These are phyloP conservation scores for Strobilomyces dryophilus DNA, from an alignment of 768 basidiomycete species.

Conservation along the genomic window DNA sequence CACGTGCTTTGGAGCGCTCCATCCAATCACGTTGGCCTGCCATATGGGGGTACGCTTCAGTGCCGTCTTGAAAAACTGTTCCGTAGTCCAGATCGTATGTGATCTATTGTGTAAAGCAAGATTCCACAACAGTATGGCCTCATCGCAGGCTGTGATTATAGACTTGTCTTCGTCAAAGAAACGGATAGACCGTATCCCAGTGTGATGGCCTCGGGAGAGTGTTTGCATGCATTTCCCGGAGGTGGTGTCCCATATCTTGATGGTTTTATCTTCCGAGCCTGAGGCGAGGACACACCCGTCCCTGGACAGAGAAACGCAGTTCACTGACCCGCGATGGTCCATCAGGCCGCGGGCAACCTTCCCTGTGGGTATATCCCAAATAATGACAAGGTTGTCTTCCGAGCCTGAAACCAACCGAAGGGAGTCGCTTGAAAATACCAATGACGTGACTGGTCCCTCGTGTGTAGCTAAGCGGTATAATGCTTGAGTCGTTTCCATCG, in stretches of 20 bases:
- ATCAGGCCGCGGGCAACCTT: slow-evolving; percentile 14
- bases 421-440: slow-evolving; percentile 23
- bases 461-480: slow-evolving; percentile 14
- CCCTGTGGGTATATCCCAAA: slow-evolving; percentile 21
- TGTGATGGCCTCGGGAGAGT: slow-evolving; percentile 12
- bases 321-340: slow-evolving; percentile 17
- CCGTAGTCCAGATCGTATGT: slow-evolving; percentile 3
- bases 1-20: slow-evolving; percentile 1
- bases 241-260: slow-evolving; percentile 21
- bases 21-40: slow-evolving; percentile 6
- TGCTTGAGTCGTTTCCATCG: slow-evolving; percentile 7
- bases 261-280: slow-evolving; percentile 24
- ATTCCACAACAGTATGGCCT: slow-evolving; percentile 6
- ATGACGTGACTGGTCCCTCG: slow-evolving; percentile 12
- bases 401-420: slow-evolving; percentile 20
- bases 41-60: neutral
- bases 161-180: slow-evolving; percentile 10
- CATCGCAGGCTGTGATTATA: slow-evolving; percentile 10
- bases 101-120: slow-evolving; percentile 1
- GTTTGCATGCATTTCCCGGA: slow-evolving; percentile 15
- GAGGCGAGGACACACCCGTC: slow-evolving; percentile 17
- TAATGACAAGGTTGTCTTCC: slow-evolving; percentile 18
- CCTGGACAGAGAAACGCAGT: slow-evolving; percentile 18
- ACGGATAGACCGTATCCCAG: slow-evolving; percentile 10
- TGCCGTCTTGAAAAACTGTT: neutral